These are phyloP conservation scores for Litchi chinensis DNA, from an alignment of 345 rosid species.

Conservation along the genomic window DNA sequence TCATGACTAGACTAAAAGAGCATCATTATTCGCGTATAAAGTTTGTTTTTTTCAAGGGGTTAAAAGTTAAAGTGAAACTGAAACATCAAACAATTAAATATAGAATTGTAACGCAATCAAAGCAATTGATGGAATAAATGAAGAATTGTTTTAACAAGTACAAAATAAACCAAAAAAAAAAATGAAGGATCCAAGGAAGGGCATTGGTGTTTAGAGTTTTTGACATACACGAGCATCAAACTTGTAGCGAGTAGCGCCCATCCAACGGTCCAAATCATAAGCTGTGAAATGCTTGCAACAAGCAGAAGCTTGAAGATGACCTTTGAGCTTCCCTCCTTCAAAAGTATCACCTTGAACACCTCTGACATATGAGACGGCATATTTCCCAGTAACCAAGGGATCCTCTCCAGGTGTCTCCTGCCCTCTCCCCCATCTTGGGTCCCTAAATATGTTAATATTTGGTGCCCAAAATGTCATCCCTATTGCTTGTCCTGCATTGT, in stretches of 20 bases:
- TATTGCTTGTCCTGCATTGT: constrained; percentile 63
- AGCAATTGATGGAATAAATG: too few relatives aligned
- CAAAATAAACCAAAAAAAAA: too few relatives aligned
- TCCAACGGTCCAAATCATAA: constrained; percentile 90
- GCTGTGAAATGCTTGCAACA: constrained; percentile 94
- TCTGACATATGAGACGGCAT: constrained; percentile 71
- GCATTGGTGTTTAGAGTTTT: too few relatives aligned
- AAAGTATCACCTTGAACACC: constrained; percentile 74
- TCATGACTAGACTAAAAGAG: too few relatives aligned
- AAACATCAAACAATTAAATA: background rate
- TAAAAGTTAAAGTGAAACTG: too few relatives aligned
- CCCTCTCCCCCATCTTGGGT: constrained; percentile 94
- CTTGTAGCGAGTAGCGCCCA: constrained; percentile 63
- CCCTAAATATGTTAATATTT: constrained; percentile 78
- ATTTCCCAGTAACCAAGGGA: constrained; percentile 60
- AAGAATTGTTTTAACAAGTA: too few relatives aligned
- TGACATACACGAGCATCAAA: constrained; percentile 72
- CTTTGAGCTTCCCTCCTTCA: constrained; percentile 41
- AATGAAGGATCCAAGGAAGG: too few relatives aligned
- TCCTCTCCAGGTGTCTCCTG: constrained; percentile 96
- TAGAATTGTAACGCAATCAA: too few relatives aligned
- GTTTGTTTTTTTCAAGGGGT: too few relatives aligned
- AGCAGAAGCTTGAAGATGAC: constrained; percentile 69
- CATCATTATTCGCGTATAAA: too few relatives aligned
- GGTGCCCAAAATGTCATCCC: constrained; percentile 91